Evolutionary conservation across 2,329 filamentous ascomycete species (phyloP).

Genomic region (Ascocoryne sarcoides): DNA sequence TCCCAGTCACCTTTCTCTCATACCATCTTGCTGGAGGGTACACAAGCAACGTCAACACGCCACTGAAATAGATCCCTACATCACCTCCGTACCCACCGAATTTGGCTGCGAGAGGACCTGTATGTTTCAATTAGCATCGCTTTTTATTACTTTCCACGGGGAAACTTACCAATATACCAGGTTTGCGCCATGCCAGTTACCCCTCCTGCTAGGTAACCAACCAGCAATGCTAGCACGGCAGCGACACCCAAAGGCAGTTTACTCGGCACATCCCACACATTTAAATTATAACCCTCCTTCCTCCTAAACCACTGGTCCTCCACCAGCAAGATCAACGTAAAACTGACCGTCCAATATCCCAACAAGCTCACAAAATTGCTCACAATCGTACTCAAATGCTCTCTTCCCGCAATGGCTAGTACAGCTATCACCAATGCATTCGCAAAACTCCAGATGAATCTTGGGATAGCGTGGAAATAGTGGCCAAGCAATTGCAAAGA

Average conservation of each 20-base stretch:
- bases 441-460: slow-evolving; percentile 26
- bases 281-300: slow-evolving; percentile 22
- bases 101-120: slow-evolving; percentile 23
- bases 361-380: slow-evolving; percentile 25
- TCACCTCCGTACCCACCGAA: slow-evolving; percentile 25
- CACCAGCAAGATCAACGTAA: slow-evolving; percentile 24
- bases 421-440: slow-evolving; percentile 24
- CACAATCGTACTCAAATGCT: slow-evolving; percentile 23
- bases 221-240: slow-evolving; percentile 22
- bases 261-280: slow-evolving; percentile 21
- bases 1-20: slow-evolving; percentile 21
- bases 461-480: slow-evolving; percentile 28
- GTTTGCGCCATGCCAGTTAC: slow-evolving; percentile 26
- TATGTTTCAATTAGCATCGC: background rate
- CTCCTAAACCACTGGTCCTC: slow-evolving; percentile 24
- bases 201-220: slow-evolving; percentile 25
- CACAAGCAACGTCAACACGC: slow-evolving; percentile 20
- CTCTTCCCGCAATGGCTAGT: slow-evolving; percentile 23
- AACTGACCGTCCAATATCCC: slow-evolving; percentile 27
- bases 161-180: slow-evolving; percentile 24
- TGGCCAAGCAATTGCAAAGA: slow-evolving; percentile 25
- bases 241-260: slow-evolving; percentile 25
- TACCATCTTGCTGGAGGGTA: slow-evolving; percentile 23
- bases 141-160: background rate
- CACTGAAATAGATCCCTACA: slow-evolving; percentile 24